A percentile compares a stretch with the other conserved stretches of the same genome.
phyloP scores from a whole-genome alignment of 768 basidiomycete species.

The Boletus insuetus region DNA sequence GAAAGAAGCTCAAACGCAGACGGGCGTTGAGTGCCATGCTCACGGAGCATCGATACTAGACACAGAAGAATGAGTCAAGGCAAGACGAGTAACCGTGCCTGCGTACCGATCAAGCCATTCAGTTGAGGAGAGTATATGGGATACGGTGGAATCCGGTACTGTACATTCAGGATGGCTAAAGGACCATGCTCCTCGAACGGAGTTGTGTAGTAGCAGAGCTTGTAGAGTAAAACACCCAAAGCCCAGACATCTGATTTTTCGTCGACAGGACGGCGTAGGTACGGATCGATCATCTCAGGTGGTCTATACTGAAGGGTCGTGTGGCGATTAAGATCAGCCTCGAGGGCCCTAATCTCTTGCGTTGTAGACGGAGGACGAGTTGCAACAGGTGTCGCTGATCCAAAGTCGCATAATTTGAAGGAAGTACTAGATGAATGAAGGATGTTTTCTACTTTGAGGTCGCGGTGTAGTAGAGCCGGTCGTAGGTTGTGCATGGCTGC shows the following conservation, averaged over 20 bases:
- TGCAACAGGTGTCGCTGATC: conserved; percentile 79
- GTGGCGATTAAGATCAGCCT: conserved; percentile 89
- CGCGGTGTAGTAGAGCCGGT: conserved; percentile 90
- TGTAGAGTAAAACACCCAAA: conserved; percentile 93
- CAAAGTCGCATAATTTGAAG: conserved; percentile 98
- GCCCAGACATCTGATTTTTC: conserved; percentile 99
- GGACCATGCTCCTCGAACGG: conserved; percentile 99
- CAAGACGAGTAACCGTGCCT: conserved; percentile 2
- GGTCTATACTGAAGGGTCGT: conserved; percentile 97
- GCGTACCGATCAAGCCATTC: conserved; percentile 77
- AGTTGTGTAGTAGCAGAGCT: conserved; percentile 98
- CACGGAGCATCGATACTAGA: conserved; percentile 87
- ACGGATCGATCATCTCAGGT: conserved; percentile 97
- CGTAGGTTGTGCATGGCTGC: conserved; percentile 94
- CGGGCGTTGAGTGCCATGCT: conserved; percentile 84
- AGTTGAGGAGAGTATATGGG: conserved; percentile 83
- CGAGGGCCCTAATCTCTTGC: conserved; percentile 82
- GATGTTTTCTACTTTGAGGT: conserved; percentile 99
- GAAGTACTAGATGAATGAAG: conserved; percentile 79
- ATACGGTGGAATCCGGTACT: conserved; percentile 88
- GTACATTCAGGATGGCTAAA: conserved; percentile 93
- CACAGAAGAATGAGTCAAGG: conserved; percentile 9
- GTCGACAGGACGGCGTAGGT: conserved; percentile 78
- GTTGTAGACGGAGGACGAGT: conserved; percentile 68
- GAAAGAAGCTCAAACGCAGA: conserved; percentile 83